These are phyloP conservation scores for Salix suchowensis DNA, from an alignment of 345 rosid species.

Conservation along the genomic window DNA sequence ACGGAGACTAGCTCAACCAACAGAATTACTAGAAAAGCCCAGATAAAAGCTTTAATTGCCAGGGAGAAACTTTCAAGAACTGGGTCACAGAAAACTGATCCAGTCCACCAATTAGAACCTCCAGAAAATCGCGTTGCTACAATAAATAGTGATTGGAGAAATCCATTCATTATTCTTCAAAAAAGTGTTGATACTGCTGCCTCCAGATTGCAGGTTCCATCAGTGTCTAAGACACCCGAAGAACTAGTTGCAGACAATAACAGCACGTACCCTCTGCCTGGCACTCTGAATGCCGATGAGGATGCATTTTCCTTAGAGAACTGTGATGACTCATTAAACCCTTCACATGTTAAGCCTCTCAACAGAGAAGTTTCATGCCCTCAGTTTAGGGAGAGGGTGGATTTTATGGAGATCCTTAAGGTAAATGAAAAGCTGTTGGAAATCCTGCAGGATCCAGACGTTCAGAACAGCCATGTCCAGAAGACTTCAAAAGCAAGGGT, in stretches of 20 bases:
- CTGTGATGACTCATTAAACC: slow-evolving; percentile 3
- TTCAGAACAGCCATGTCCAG: slow-evolving; percentile 28
- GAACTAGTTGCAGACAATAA: background rate
- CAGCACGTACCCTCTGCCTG: background rate
- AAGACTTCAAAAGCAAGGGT: slow-evolving; percentile 21
- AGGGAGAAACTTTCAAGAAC: slow-evolving; percentile 29
- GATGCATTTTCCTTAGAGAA: slow-evolving; percentile 6
- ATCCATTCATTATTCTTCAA: slow-evolving; percentile 41
- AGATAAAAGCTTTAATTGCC: slow-evolving; percentile 13
- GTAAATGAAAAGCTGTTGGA: slow-evolving; percentile 52
- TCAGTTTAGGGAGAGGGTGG: slow-evolving; percentile 50
- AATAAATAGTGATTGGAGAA: slow-evolving; percentile 25
- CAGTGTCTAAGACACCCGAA: slow-evolving; percentile 4
- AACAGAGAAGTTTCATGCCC: slow-evolving; percentile 19
- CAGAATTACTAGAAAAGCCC: slow-evolving; percentile 10
- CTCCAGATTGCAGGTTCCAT: slow-evolving; percentile 8
- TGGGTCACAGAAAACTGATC: slow-evolving; percentile 16
- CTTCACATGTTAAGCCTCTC: slow-evolving; percentile 13
- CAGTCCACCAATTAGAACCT: slow-evolving; percentile 21
- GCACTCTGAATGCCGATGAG: background rate
- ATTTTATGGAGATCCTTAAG: slow-evolving; percentile 54
- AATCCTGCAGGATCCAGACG: slow-evolving; percentile 41
- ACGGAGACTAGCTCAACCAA: slow-evolving; percentile 1
- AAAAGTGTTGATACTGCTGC: slow-evolving; percentile 19
- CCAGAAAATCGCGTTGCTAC: slow-evolving; percentile 21